A percentile compares a stretch with the other conserved stretches of the same genome.
Evolutionary conservation across 192 early-diverging fungal species (phyloP).

Genomic region (Podila minutissima): DNA sequence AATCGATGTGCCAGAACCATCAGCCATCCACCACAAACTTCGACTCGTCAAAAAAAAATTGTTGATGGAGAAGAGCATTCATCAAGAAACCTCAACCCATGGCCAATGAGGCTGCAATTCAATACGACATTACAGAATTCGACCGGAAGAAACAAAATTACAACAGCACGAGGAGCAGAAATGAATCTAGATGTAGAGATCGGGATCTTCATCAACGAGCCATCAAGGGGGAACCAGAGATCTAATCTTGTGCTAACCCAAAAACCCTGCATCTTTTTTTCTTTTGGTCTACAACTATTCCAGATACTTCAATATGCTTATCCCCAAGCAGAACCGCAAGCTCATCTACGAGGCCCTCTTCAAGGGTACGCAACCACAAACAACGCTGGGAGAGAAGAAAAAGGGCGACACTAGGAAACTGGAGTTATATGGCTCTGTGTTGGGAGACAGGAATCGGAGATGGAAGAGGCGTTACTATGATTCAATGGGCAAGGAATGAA

Average conservation of each 20-base stretch:
- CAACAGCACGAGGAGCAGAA: not conserved
- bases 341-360: constrained; percentile 94
- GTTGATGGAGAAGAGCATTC: too few species aligned
- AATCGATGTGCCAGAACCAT: not conserved
- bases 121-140: not conserved
- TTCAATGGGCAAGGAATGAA: not conserved
- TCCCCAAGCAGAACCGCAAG: constrained; percentile 97
- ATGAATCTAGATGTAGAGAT: not conserved
- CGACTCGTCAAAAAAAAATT: not conserved
- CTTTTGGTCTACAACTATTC: not conserved
- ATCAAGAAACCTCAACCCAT: too few species aligned
- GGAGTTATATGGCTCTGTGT: not conserved
- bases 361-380: constrained; percentile 67
- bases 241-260: not conserved
- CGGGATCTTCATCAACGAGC: not conserved
- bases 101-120: too few species aligned
- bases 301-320: constrained; percentile 85
- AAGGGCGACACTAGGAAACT: constrained; percentile 20
- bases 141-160: not conserved
- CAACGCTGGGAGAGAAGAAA: constrained; percentile 3
- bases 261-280: not conserved
- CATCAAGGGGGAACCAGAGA: constrained; percentile 3
- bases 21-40: not conserved
- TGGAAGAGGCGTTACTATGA: constrained; percentile 12
- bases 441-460: not conserved